Evolutionary conservation across 208 protist genomes (phyloP).

Genomic region (Leptomonas pyrrhocoris): DNA sequence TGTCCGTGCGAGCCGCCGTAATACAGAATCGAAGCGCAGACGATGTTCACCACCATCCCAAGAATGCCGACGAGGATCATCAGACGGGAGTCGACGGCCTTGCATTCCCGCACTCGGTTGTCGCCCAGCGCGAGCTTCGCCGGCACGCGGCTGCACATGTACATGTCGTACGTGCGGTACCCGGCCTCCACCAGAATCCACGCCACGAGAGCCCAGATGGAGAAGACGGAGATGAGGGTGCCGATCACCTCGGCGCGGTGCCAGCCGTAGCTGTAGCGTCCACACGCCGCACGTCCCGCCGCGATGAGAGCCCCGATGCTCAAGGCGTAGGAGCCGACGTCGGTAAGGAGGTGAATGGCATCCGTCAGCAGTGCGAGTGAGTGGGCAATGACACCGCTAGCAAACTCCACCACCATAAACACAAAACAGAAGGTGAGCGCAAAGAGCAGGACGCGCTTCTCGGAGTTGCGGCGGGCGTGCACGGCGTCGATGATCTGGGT

Average conservation of each 20-base stretch:
- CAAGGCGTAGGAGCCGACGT: slow-evolving; percentile 87
- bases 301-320: slow-evolving; percentile 83
- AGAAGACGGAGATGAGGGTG: slow-evolving; percentile 88
- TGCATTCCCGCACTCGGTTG: slow-evolving; percentile 35
- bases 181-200: slow-evolving; percentile 86
- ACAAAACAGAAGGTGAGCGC: slow-evolving; percentile 76
- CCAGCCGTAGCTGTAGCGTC: slow-evolving; percentile 89
- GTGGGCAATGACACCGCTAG: slow-evolving; percentile 78
- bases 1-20: slow-evolving; percentile 84
- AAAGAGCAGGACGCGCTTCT: slow-evolving; percentile 63
- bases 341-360: slow-evolving; percentile 88
- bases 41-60: slow-evolving; percentile 88
- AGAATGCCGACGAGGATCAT: slow-evolving; percentile 85
- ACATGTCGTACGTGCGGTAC: slow-evolving; percentile 62
- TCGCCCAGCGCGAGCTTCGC: slow-evolving; percentile 14
- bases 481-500: slow-evolving; percentile 35
- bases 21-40: slow-evolving; percentile 83
- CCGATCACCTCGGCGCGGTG: slow-evolving; percentile 92
- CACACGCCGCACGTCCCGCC: slow-evolving; percentile 59
- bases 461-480: slow-evolving; percentile 52
- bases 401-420: slow-evolving; percentile 90
- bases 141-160: slow-evolving; percentile 61
- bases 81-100: slow-evolving; percentile 58
- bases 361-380: slow-evolving; percentile 91
- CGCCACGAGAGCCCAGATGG: slow-evolving; percentile 86